A percentile compares a stretch with the other conserved stretches of the same genome.
phyloP scores from a whole-genome alignment of 495 filamentous ascomycete genomes.

The Penicillium atrosanguineum region DNA sequence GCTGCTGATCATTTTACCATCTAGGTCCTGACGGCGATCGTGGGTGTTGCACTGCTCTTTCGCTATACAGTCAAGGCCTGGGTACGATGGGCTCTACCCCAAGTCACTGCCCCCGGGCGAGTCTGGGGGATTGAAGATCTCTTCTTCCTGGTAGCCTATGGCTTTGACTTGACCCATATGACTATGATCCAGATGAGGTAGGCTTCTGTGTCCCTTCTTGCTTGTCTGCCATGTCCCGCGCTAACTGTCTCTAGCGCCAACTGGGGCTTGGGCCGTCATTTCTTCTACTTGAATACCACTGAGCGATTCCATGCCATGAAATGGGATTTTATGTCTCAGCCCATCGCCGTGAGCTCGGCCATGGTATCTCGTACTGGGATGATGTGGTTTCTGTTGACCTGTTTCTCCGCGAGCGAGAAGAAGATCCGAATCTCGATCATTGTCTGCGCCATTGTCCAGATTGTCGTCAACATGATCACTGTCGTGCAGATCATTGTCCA shows the following conservation, averaged over 20 bases:
- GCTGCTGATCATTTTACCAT: neutral
- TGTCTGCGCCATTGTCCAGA: constrained; percentile 31
- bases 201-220: neutral
- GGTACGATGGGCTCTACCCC: constrained; percentile 35
- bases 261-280: constrained; percentile 36
- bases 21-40: constrained; percentile 31
- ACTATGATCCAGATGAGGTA: constrained; percentile 31
- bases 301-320: constrained; percentile 27
- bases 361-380: constrained; percentile 40
- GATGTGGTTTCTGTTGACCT: constrained; percentile 40
- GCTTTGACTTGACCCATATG: constrained; percentile 35
- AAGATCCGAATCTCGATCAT: constrained; percentile 29
- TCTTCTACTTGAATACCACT: constrained; percentile 20
- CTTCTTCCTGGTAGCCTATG: constrained; percentile 30
- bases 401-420: constrained; percentile 31
- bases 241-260: constrained; percentile 16
- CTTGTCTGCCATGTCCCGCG: neutral
- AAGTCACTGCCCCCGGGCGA: constrained; percentile 29
- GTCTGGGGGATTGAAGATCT: constrained; percentile 38
- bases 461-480: constrained; percentile 33
- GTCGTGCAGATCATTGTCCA: constrained; percentile 37
- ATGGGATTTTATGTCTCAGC: constrained; percentile 35
- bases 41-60: constrained; percentile 28
- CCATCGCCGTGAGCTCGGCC: constrained; percentile 44
- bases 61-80: constrained; percentile 34